A percentile compares a stretch with the other conserved stretches of the same genome.
Conservation (phyloP, 1,284 basidiomycete genomes). For the Amylostereum areolatum region DNA sequence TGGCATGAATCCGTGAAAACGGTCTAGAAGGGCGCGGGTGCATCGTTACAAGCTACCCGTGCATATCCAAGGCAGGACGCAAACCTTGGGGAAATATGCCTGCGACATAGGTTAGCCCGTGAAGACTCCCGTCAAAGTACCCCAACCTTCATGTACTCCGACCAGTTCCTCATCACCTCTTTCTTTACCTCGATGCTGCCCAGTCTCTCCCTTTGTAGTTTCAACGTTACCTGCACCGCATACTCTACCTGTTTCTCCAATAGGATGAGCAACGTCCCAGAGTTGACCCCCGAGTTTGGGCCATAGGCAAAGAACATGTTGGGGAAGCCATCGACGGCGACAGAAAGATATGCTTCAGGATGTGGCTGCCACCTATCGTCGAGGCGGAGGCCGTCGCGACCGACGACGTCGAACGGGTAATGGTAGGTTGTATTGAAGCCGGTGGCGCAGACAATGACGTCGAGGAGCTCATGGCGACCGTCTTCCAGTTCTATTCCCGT, state of each 20-base stretch:
- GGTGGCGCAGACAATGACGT: slow-evolving; percentile 55
- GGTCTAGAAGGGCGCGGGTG: slow-evolving; percentile 31
- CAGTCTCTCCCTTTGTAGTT: slow-evolving; percentile 47
- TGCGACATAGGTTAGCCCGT: slow-evolving; percentile 9
- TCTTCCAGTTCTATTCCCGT: slow-evolving; percentile 46
- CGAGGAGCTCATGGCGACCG: slow-evolving; percentile 41
- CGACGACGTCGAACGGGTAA: slow-evolving; percentile 41
- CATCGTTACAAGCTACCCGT: neutral
- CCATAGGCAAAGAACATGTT: slow-evolving; percentile 48
- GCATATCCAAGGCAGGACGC: slow-evolving; percentile 1
- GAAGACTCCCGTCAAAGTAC: neutral
- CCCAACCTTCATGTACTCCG: slow-evolving; percentile 40
- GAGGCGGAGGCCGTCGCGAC: slow-evolving; percentile 37
- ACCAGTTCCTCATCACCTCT: slow-evolving; percentile 48
- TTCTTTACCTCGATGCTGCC: slow-evolving; percentile 47
- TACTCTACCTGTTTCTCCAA: slow-evolving; percentile 49
- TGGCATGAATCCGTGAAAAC: slow-evolving; percentile 54
- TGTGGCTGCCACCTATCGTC: slow-evolving; percentile 39
- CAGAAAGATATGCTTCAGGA: slow-evolving; percentile 42
- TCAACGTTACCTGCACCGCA: slow-evolving; percentile 37
- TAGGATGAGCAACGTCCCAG: slow-evolving; percentile 41
- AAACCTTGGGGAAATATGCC: slow-evolving; percentile 41
- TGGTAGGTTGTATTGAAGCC: slow-evolving; percentile 45
- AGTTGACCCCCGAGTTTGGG: slow-evolving; percentile 44
- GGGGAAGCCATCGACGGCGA: slow-evolving; percentile 50